Percentiles rank a stretch among this genome's conserved stretches.
Conservation (phyloP, 139 green algal species). For the Chlorella vulgaris region DNA sequence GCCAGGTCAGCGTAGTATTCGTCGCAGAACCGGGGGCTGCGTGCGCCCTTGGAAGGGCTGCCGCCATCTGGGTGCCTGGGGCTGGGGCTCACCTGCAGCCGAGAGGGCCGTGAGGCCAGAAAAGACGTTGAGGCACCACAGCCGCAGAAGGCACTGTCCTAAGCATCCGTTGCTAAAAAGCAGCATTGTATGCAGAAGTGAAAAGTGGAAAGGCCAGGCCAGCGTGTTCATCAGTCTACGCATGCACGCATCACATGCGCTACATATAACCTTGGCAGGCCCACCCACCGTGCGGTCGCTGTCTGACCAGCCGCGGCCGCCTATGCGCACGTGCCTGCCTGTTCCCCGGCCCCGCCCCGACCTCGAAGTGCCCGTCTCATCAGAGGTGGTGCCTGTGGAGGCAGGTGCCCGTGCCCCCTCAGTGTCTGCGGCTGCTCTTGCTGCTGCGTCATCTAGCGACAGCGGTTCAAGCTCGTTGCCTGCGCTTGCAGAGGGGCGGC, state of each 20-base stretch:
- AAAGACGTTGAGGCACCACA: too few species aligned
- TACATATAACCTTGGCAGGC: too few species aligned
- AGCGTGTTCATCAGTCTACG: too few species aligned
- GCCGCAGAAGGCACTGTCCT: too few species aligned
- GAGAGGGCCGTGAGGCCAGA: too few species aligned
- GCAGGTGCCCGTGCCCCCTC: neutral
- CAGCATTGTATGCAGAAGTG: too few species aligned
- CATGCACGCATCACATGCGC: too few species aligned
- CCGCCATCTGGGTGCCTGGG: conserved; percentile 14
- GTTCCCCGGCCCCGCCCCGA: neutral
- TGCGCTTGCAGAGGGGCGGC: neutral
- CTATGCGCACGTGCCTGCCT: conserved; percentile 27
- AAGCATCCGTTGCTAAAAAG: too few species aligned
- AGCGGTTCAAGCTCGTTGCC: conserved; percentile 29
- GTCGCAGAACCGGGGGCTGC: conserved; percentile 31
- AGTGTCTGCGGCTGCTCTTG: neutral
- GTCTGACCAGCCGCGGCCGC: conserved; percentile 24
- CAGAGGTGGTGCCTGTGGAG: neutral
- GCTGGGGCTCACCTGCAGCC: conserved; percentile 26
- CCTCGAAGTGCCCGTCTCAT: neutral
- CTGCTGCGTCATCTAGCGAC: conserved; percentile 25
- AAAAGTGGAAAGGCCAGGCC: too few species aligned
- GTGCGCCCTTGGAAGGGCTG: neutral
- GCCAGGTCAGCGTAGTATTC: conserved; percentile 20
- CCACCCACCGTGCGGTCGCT: conserved; percentile 18